Evolutionary conservation across 371 early-diverging fungal genomes (phyloP), one percentile per base, ranked within the genome.

Genomic region (Fennellomyces sp.): DNA sequence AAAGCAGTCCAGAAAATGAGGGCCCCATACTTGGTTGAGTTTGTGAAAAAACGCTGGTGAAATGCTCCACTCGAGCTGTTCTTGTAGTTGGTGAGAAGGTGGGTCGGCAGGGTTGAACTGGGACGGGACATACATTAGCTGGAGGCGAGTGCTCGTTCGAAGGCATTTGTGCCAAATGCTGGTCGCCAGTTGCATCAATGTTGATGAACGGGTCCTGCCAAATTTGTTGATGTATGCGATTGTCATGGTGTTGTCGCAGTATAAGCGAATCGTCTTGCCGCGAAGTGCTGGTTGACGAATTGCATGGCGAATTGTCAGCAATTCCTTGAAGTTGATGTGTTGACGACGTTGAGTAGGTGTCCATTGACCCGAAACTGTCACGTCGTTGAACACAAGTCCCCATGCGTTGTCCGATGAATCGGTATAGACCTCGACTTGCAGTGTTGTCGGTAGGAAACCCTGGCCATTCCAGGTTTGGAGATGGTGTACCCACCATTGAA

Each of bases 171-270:
- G 19, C 69, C 68, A 69, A 31, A 73, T 61, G 5, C 19, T 30
- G 12, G 31, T 52, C 27, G 62, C 62, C 5, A 65, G 51, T 1
- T 53, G 0, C 59, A 65, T 64, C n/a, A 69, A 30, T 5, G 26
- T 25, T 10, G 64, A 62, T 0, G 63, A 68, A 27, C 63, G 29
- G 3, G 69, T 75, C 10, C 70, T 66, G 0, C 64, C 69, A 25
- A 73, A 69, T 30, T 64, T 45, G 55, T 66, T 65, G 50, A 66
- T 50, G 63, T 68, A 70, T 1, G 69, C 66, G 5, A 69, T 63
- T 2, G 66, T 63, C 0, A 69, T 70, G 15, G 57, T 65, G 51
- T 76, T 76, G 70, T 70, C 65, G 42, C 61, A 66, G 38, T 63
- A 64, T 1, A 60, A 38, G n/a, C 39, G 49, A 19, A 66, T 27